phyloP scores from a whole-genome alignment of 805 yeast genomes.

The Ogataea angusta region DNA sequence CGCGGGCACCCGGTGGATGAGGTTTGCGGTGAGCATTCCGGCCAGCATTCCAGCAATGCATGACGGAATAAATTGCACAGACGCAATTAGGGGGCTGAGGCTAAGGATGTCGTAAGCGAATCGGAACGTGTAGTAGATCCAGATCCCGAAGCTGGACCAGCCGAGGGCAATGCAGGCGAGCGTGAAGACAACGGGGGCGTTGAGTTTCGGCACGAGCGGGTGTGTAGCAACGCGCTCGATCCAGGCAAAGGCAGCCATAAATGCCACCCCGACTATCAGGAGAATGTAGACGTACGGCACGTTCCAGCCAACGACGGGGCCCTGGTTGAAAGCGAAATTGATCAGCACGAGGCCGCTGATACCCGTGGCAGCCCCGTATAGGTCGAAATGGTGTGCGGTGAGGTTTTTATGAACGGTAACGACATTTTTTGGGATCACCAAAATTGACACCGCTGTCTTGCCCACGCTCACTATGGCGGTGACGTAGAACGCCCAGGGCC shows the following conservation, averaged over 20 bases:
- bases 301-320: conserved; percentile 69
- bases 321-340: conserved; percentile 74
- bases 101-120: conserved; percentile 49
- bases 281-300: conserved; percentile 55
- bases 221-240: conserved; percentile 40
- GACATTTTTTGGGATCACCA: conserved; percentile 37
- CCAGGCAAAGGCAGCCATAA: conserved; percentile 43
- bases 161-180: conserved; percentile 55
- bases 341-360: conserved; percentile 58
- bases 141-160: conserved; percentile 77
- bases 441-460: conserved; percentile 32
- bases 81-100: conserved; percentile 44
- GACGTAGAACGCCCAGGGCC: conserved; percentile 62
- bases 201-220: conserved; percentile 40
- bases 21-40: conserved; percentile 47
- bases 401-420: conserved; percentile 14
- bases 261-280: conserved; percentile 46
- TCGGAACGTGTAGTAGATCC: conserved; percentile 62
- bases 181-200: conserved; percentile 43
- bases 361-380: conserved; percentile 54
- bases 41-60: conserved; percentile 55
- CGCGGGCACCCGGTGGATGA: conserved; percentile 47
- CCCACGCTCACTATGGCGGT: conserved; percentile 38
- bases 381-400: conserved; percentile 37
- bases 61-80: conserved; percentile 44